These are phyloP conservation scores for Trichophyton schoenleinii DNA, from an alignment of 2,329 filamentous ascomycete species.

Conservation along the genomic window DNA sequence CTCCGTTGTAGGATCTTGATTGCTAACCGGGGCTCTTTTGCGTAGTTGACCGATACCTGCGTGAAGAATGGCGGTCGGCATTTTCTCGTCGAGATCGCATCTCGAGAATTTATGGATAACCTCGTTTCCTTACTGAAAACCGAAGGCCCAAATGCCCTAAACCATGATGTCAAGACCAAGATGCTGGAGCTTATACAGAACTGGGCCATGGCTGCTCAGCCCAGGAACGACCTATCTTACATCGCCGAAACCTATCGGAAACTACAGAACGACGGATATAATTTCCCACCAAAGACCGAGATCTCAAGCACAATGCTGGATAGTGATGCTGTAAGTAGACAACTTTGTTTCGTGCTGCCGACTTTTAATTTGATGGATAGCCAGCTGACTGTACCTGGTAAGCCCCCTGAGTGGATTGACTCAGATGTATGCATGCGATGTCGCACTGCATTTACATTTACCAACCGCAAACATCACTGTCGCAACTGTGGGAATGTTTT, in stretches of 20 bases:
- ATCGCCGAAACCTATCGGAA: conserved; percentile 76
- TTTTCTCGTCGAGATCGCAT: conserved; percentile 90
- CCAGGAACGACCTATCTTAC: conserved; percentile 69
- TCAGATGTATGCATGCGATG: conserved; percentile 99
- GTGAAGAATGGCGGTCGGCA: conserved; percentile 96
- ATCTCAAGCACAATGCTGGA: conserved; percentile 97
- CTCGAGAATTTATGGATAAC: conserved; percentile 97
- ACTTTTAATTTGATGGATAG: background rate
- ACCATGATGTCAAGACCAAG: conserved; percentile 74
- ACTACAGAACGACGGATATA: conserved; percentile 72
- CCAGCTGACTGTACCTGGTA: conserved; percentile 25
- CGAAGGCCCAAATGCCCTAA: conserved; percentile 59
- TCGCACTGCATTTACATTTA: conserved; percentile 88
- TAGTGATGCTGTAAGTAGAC: conserved; percentile 67
- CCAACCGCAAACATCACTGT: conserved; percentile 96
- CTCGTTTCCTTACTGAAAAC: conserved; percentile 78
- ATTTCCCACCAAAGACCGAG: conserved; percentile 73
- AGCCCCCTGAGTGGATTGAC: conserved; percentile 95
- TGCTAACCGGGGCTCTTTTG: conserved; percentile 7
- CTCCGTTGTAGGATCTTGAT: background rate
- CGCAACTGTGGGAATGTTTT: conserved; percentile 97
- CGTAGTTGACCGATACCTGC: conserved; percentile 84
- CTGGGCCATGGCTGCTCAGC: conserved; percentile 84
- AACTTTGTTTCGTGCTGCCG: background rate
- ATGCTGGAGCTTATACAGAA: conserved; percentile 88